These are phyloP conservation scores for Arthroderma uncinatum DNA, from an alignment of 2,329 filamentous ascomycete genomes.

Conservation along the genomic window DNA sequence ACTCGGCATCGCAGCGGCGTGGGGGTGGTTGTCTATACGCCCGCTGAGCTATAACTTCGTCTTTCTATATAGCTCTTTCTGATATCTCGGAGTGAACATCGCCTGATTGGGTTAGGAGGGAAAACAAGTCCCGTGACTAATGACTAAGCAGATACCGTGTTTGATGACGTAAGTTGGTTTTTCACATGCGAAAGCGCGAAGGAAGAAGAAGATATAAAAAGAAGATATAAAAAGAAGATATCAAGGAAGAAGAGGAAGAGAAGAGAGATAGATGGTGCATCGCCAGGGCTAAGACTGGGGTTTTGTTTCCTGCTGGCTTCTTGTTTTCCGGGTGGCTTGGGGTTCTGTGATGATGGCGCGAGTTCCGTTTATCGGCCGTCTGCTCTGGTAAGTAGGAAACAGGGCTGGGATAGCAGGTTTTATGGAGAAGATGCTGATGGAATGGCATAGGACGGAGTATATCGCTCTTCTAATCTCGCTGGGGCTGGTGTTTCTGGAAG, in stretches of 20 bases:
- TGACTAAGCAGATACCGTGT: too few relatives aligned
- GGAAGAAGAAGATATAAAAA: not conserved
- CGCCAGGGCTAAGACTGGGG: not conserved
- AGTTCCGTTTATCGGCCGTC: slow-evolving; percentile 53
- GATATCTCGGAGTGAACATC: not conserved
- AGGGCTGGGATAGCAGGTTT: not conserved
- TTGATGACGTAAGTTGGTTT: slow-evolving; percentile 7
- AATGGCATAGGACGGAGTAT: slow-evolving; percentile 61
- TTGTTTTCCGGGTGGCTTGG: not conserved
- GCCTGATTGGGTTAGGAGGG: not conserved
- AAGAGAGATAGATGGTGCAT: not conserved
- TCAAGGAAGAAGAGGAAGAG: not conserved
- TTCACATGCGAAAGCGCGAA: slow-evolving; percentile 3
- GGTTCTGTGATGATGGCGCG: slow-evolving; percentile 35
- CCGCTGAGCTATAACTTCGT: not conserved
- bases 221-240: not conserved
- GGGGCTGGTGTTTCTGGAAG: slow-evolving; percentile 69
- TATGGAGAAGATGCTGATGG: not conserved
- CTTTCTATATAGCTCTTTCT: not conserved
- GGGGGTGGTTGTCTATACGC: not conserved
- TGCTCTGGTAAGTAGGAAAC: slow-evolving; percentile 37
- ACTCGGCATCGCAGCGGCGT: slow-evolving; percentile 59
- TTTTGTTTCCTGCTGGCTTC: not conserved
- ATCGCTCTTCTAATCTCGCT: slow-evolving; percentile 76
- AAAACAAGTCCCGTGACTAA: not conserved